Conservation (phyloP, 306 rosid genomes). For the Fagus crenata region DNA sequence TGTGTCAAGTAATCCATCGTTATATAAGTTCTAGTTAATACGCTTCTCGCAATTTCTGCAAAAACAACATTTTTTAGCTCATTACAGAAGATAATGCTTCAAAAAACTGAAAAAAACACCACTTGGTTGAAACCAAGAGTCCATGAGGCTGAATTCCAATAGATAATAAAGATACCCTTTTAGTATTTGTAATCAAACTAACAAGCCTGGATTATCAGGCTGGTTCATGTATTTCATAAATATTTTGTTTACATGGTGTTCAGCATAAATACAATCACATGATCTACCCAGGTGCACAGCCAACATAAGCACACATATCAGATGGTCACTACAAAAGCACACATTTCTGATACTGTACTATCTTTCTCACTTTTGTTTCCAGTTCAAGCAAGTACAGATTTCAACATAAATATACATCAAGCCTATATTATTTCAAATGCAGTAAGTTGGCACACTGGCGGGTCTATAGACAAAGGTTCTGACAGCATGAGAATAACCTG, state of each 20-base stretch:
- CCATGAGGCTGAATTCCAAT: neutral
- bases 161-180: neutral
- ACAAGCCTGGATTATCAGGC: constrained; percentile 1
- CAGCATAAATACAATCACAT: constrained; percentile 12
- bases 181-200: neutral
- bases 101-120: neutral
- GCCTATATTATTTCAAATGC: constrained; percentile 52
- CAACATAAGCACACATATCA: constrained; percentile 4
- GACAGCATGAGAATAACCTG: constrained; percentile 73
- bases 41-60: no score
- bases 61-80: neutral
- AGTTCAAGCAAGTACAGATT: constrained; percentile 30
- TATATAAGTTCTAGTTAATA: no score
- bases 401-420: constrained; percentile 19
- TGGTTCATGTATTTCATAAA: neutral
- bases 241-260: neutral
- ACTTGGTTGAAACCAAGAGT: neutral
- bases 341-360: constrained; percentile 9
- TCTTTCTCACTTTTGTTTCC: constrained; percentile 15
- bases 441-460: constrained; percentile 57
- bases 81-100: neutral
- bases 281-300: constrained; percentile 5
- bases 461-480: constrained; percentile 73
- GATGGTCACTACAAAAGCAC: constrained; percentile 30
- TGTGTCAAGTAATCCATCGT: no score